Evolutionary conservation across 768 basidiomycete genomes (phyloP).

Genomic region (Boletus bicolor): DNA sequence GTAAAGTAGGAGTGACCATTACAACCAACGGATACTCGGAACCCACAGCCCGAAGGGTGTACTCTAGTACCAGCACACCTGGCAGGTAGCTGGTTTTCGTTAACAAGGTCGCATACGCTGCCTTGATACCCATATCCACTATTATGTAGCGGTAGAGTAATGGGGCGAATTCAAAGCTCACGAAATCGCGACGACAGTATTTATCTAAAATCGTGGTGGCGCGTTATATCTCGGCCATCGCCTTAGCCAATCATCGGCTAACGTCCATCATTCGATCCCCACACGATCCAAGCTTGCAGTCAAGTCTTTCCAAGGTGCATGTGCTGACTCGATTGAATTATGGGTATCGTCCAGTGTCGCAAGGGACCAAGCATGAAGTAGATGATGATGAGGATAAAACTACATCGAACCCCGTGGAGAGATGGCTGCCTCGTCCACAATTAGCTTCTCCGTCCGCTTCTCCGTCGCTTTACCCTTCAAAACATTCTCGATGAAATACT

Average conservation of each 20-base stretch:
- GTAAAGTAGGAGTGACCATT: conserved; percentile 64
- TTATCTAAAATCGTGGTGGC: not conserved
- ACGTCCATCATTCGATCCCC: not conserved
- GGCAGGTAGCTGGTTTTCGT: conserved; percentile 61
- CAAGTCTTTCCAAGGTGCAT: not conserved
- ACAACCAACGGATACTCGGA: conserved; percentile 76
- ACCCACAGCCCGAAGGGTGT: conserved; percentile 47
- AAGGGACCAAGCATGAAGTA: not conserved
- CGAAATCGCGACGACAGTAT: not conserved
- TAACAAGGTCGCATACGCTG: conserved; percentile 75
- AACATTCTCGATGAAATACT: conserved; percentile 93
- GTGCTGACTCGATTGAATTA: not conserved
- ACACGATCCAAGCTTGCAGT: not conserved
- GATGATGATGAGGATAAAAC: not conserved
- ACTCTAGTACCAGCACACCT: conserved; percentile 54
- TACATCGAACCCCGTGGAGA: conserved; percentile 8
- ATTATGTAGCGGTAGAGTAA: not conserved
- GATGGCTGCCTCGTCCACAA: conserved; percentile 20
- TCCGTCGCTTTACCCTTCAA: conserved; percentile 56
- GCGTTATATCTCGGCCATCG: not conserved
- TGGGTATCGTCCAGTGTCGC: conserved; percentile 1
- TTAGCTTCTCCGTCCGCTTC: conserved; percentile 36
- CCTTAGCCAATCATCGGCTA: not conserved
- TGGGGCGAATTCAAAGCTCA: no score
- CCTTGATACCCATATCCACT: conserved; percentile 35